Conservation (phyloP, 2,329 filamentous ascomycete species). For the Trichoderma atrobrunneum region DNA sequence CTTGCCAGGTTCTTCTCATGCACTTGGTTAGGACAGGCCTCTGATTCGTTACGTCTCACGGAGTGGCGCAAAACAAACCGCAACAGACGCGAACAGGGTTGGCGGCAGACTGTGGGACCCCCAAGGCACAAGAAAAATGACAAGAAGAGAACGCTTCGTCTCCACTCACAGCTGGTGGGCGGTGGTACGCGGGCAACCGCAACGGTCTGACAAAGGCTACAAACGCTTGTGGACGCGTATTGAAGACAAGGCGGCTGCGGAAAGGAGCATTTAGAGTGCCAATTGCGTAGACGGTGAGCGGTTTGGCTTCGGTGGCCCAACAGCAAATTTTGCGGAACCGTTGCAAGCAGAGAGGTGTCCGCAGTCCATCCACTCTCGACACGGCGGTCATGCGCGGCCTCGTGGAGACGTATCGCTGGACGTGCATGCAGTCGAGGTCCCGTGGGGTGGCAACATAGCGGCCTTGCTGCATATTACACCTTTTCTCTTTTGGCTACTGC, state of each 20-base stretch:
- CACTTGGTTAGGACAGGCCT: not conserved
- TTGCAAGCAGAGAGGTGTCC: not conserved
- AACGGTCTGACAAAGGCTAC: not conserved
- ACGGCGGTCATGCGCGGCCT: constrained; percentile 10
- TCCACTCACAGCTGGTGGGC: constrained; percentile 4
- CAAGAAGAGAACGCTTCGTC: constrained; percentile 1
- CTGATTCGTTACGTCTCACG: constrained; percentile 7
- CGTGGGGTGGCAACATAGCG: constrained; percentile 25
- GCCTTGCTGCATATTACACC: not conserved
- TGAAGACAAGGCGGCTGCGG: not conserved
- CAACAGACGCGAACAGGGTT: constrained; percentile 15
- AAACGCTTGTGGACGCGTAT: not conserved
- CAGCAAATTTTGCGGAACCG: not conserved
- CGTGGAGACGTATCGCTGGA: constrained; percentile 23
- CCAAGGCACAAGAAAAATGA: not conserved
- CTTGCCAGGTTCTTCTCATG: constrained; percentile 2
- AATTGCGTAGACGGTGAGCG: not conserved
- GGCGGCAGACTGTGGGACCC: constrained; percentile 10
- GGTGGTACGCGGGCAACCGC: not conserved
- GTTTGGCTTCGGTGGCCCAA: not conserved
- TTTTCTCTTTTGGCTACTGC: constrained; percentile 1
- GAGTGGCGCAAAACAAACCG: constrained; percentile 17
- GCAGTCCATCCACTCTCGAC: not conserved
- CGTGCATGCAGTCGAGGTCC: constrained; percentile 33
- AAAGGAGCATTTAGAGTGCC: not conserved